A percentile compares a stretch with the other conserved stretches of the same genome.
Evolutionary conservation across 176 grass and related monocot species (phyloP).

Genomic region (Melocanna baccifera): DNA sequence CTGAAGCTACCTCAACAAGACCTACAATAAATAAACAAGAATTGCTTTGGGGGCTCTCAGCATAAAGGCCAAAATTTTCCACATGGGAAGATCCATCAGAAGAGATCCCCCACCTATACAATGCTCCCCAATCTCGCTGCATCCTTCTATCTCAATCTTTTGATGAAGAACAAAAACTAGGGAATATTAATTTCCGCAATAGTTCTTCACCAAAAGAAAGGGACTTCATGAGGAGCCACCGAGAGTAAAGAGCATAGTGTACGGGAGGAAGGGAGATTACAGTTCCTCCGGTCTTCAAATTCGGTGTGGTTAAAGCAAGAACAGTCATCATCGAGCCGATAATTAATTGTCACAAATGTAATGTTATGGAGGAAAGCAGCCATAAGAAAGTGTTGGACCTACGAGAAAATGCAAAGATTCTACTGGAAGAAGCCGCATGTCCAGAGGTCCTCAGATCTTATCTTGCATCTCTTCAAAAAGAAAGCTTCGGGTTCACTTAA

Average conservation of each 20-base stretch:
- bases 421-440: not conserved
- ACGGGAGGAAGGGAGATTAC: not conserved
- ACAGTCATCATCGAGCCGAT: slow-evolving; percentile 29
- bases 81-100: slow-evolving; percentile 35
- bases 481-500: not conserved
- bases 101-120: not conserved
- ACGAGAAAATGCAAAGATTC: slow-evolving; percentile 1
- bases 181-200: not conserved
- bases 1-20: not conserved
- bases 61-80: slow-evolving; percentile 29
- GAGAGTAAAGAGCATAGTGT: not conserved
- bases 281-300: not conserved
- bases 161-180: not conserved
- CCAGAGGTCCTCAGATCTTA: not conserved
- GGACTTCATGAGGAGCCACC: slow-evolving; percentile 7
- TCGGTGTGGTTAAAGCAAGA: slow-evolving; percentile 43
- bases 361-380: too few species aligned
- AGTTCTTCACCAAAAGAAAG: slow-evolving; percentile 16
- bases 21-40: not conserved
- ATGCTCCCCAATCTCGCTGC: not conserved
- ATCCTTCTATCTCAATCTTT: slow-evolving; percentile 31
- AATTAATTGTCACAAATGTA: not conserved
- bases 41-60: not conserved
- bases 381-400: not conserved
- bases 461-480: not conserved